A percentile compares a stretch with the other conserved stretches of the same genome.
Evolutionary conservation across 2,329 filamentous ascomycete genomes (phyloP).

Genomic region (Elsinoe batatas): DNA sequence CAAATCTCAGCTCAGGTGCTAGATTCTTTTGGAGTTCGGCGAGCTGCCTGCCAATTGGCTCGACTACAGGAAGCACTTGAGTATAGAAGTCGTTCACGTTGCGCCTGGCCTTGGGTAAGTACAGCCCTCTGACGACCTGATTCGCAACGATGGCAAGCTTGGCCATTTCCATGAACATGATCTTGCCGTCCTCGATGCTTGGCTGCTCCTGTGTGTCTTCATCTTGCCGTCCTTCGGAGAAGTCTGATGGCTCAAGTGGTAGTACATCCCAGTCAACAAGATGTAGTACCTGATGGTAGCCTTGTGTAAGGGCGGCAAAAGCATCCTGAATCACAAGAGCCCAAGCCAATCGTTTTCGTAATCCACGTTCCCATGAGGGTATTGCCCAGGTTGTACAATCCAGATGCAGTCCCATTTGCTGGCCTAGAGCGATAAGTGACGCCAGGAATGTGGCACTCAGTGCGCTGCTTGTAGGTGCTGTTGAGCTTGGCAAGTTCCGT

Average conservation of each 20-base stretch:
- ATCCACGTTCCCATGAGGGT: slow-evolving; percentile 23
- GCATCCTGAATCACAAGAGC: slow-evolving; percentile 25
- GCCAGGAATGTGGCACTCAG: slow-evolving; percentile 23
- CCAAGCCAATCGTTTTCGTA: slow-evolving; percentile 24
- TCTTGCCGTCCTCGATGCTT: slow-evolving; percentile 23
- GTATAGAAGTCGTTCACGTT: slow-evolving; percentile 2
- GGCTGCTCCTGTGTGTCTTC: slow-evolving; percentile 23
- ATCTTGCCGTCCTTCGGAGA: slow-evolving; percentile 21
- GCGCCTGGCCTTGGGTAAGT: neutral
- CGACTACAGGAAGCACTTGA: slow-evolving; percentile 4
- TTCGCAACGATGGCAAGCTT: slow-evolving; percentile 14
- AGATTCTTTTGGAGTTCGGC: slow-evolving; percentile 8
- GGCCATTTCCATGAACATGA: slow-evolving; percentile 25
- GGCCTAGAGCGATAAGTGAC: slow-evolving; percentile 30
- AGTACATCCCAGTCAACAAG: slow-evolving; percentile 22
- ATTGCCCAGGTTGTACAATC: slow-evolving; percentile 23
- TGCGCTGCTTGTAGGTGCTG: slow-evolving; percentile 15
- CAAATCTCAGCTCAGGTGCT: slow-evolving; percentile 1
- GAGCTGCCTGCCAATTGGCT: slow-evolving; percentile 3
- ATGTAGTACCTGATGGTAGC: slow-evolving; percentile 22
- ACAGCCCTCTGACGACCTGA: neutral
- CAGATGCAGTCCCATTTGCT: slow-evolving; percentile 31
- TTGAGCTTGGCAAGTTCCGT: slow-evolving; percentile 26
- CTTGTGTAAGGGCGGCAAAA: slow-evolving; percentile 22
- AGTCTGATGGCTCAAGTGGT: slow-evolving; percentile 20